These are phyloP conservation scores for Pichia sp. DNA, from an alignment of 1,139 yeast species.

Conservation along the genomic window DNA sequence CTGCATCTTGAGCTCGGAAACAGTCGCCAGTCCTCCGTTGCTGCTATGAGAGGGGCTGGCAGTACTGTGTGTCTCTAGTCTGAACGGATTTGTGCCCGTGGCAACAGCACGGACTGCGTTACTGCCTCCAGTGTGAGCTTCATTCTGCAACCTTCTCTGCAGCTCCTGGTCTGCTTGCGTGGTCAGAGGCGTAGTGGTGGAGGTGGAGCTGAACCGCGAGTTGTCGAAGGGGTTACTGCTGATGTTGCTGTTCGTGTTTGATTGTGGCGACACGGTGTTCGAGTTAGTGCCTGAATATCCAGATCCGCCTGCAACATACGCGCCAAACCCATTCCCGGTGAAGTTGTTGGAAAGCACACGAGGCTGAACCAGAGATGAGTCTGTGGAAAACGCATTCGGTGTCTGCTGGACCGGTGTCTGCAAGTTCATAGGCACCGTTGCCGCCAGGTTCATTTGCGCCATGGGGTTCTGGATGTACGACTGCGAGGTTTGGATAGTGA, in stretches of 20 bases:
- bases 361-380: slow-evolving; percentile 13
- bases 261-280: background rate
- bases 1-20: slow-evolving; percentile 37
- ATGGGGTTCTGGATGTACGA: slow-evolving; percentile 7
- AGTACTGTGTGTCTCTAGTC: slow-evolving; percentile 21
- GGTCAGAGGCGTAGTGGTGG: slow-evolving; percentile 25
- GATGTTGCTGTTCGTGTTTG: background rate
- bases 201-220: slow-evolving; percentile 24
- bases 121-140: background rate
- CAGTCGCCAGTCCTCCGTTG: background rate
- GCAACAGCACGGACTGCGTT: slow-evolving; percentile 19
- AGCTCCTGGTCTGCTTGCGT: slow-evolving; percentile 17
- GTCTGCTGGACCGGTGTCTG: slow-evolving; percentile 9
- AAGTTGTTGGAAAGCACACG: slow-evolving; percentile 17
- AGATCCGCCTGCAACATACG: background rate
- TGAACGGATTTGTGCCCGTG: slow-evolving; percentile 50
- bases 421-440: slow-evolving; percentile 16
- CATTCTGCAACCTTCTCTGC: slow-evolving; percentile 10
- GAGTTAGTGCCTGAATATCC: background rate
- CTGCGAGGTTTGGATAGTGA: slow-evolving; percentile 4
- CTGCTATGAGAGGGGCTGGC: background rate
- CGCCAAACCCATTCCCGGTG: slow-evolving; percentile 19
- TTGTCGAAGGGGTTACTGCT: slow-evolving; percentile 29
- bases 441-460: slow-evolving; percentile 10
- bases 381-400: slow-evolving; percentile 7